Base-by-base conservation (phyloP, 1,139 yeast species). In the Diutina scorzettiae region DNA sequence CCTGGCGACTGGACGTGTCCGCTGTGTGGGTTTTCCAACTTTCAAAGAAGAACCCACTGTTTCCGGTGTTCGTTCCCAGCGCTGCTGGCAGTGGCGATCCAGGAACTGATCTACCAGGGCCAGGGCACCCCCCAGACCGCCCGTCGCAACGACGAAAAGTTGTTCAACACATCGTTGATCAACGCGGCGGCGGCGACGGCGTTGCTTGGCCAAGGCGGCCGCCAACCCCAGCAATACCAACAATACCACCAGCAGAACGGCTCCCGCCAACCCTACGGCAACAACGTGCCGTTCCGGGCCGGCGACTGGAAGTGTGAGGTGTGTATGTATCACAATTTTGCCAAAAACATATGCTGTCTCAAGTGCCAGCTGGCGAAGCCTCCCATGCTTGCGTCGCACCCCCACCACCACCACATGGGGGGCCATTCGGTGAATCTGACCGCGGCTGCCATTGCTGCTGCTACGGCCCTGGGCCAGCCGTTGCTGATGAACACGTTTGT, bases 1-100 rank as follows among this genome's bases (percentile, higher is more conserved):
- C 96, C 96, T 0, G 97, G 97, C 20, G 97, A 89, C 56, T 89
- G 97, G 97, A 84, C 85, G 6, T 89, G 97, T 61, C 95, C 96
- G 16, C 80, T 91, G 5, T 89, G 97, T 66, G 96, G 96, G 1
- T 89, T 89, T 56, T 83, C 95, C 31, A 89, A 89, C 57, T 89
- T 89, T 62, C 97, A 89, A 61, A 76, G 96, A 53, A 74, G 97
- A 59, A 84, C 94, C 1, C 95, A 95, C 3, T 89, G 97, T 60
- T 86, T 87, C 66, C 71, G 96, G 49, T 89, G 97, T 57, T 80
- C 91, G 2, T 86, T 82, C 62, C 95, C 96, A 3, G 83, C 85
- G n/a, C 69, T 84, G 4, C 71, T 80, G 44, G 83, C 84, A 4
- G 79, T 72, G 21, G 71, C 81, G 2, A 71, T 78, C 48, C 83